These are phyloP conservation scores for Isoetes taiwanensis DNA, from an alignment of 75 land plant species.

Conservation along the genomic window DNA sequence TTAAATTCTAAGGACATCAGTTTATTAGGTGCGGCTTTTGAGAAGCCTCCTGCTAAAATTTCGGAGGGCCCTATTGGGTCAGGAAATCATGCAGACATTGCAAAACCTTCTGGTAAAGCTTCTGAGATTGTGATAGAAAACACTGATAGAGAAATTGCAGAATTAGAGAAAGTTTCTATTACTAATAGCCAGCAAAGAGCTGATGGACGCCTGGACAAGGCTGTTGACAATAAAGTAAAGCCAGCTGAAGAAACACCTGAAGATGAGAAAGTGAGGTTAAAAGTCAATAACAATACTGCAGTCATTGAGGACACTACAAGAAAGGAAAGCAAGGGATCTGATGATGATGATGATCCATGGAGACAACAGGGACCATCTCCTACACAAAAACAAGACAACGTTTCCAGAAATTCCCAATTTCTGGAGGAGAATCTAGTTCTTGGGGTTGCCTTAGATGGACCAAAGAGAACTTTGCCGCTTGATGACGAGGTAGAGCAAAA, in stretches of 20 bases:
- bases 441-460: conserved; percentile 88
- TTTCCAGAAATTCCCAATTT: neutral
- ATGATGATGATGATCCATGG: conserved; percentile 12
- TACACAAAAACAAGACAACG: neutral
- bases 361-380: neutral
- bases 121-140: neutral
- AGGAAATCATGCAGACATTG: neutral
- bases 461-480: conserved; percentile 75
- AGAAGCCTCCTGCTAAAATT: conserved; percentile 19
- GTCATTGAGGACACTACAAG: neutral
- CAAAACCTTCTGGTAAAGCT: neutral
- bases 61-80: conserved; percentile 15
- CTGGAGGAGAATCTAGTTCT: conserved; percentile 75
- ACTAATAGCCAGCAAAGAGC: neutral
- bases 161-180: neutral
- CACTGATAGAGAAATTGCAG: neutral
- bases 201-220: neutral
- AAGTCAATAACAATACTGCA: no score
- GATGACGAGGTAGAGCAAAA: conserved; percentile 51
- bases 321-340: neutral
- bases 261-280: no score
- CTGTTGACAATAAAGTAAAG: neutral
- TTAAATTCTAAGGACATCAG: conserved; percentile 27
- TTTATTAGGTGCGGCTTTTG: conserved; percentile 25
- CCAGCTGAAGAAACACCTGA: neutral